phyloP scores from a whole-genome alignment of 1,284 basidiomycete species.

The Puccinia hordei region DNA sequence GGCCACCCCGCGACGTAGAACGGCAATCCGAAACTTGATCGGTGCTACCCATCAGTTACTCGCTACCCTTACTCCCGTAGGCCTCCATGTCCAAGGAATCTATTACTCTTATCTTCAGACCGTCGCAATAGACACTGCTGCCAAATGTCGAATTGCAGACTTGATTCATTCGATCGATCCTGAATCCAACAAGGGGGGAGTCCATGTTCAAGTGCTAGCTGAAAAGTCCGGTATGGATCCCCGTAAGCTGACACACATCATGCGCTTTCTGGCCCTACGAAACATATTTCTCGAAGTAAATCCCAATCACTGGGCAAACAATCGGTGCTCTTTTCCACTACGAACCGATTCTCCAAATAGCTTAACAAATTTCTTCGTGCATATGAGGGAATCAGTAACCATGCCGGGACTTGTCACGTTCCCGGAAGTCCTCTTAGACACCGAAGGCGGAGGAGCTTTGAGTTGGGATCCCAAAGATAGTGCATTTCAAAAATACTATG shows the following conservation, averaged over 20 bases:
- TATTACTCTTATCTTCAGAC: background rate
- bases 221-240: constrained; percentile 19
- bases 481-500: constrained; percentile 17
- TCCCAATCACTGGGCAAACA: constrained; percentile 20
- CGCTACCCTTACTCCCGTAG: constrained; percentile 5
- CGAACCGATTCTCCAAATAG: constrained; percentile 7
- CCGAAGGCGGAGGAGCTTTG: background rate
- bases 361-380: background rate
- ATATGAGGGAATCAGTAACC: background rate
- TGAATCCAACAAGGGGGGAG: constrained; percentile 8
- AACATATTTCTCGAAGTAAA: constrained; percentile 22
- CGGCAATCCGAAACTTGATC: constrained; percentile 1
- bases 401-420: background rate
- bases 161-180: constrained; percentile 12
- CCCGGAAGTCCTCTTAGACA: constrained; percentile 7
- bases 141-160: background rate
- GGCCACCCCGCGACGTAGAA: background rate
- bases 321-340: background rate
- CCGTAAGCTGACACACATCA: constrained; percentile 22
- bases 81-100: background rate
- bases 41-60: constrained; percentile 23
- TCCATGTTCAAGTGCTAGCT: constrained; percentile 7
- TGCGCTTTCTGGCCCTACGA: constrained; percentile 19
- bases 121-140: background rate
- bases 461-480: background rate